Conservation (phyloP, 352 stramenopile genomes). For the Phytopythium litorale region DNA sequence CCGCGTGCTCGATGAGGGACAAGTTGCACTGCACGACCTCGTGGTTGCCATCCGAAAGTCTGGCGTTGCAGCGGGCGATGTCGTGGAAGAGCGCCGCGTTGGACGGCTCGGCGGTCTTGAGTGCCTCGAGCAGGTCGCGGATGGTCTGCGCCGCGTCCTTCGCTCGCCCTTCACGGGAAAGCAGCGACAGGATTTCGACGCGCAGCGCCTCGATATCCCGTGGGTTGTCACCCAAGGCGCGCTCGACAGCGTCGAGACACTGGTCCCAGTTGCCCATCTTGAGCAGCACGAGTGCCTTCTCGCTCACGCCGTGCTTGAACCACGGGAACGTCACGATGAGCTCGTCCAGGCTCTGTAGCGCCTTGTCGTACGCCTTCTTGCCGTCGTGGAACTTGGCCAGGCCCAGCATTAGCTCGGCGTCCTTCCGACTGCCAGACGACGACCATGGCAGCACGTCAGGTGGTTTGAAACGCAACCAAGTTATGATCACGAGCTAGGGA, state of each 20-base stretch:
- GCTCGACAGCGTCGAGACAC: conserved; percentile 74
- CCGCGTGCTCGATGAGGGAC: conserved; percentile 60
- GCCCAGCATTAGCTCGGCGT: conserved; percentile 69
- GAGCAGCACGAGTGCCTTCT: conserved; percentile 78
- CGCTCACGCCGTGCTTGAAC: conserved; percentile 80
- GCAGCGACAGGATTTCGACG: conserved; percentile 55
- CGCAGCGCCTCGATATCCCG: conserved; percentile 71
- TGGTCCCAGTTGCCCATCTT: conserved; percentile 87
- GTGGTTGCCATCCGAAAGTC: conserved; percentile 57
- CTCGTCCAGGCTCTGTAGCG: conserved; percentile 70
- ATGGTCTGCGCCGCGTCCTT: conserved; percentile 55
- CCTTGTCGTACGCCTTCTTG: conserved; percentile 61
- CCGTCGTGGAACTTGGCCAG: conserved; percentile 69
- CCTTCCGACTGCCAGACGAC: conserved; percentile 36
- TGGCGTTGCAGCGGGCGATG: conserved; percentile 52
- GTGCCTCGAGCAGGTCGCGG: conserved; percentile 56
- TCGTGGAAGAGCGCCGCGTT: conserved; percentile 69
- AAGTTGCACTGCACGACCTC: conserved; percentile 75
- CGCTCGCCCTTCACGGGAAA: conserved; percentile 57
- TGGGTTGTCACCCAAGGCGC: conserved; percentile 58
- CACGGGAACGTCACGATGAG: conserved; percentile 75
- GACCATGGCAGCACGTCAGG: neutral
- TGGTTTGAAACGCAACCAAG: neutral
- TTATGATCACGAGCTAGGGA: neutral
- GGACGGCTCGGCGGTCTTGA: conserved; percentile 66